Evolutionary conservation across 2,329 filamentous ascomycete genomes (phyloP).

Genomic region (Fusarium kyushuense): DNA sequence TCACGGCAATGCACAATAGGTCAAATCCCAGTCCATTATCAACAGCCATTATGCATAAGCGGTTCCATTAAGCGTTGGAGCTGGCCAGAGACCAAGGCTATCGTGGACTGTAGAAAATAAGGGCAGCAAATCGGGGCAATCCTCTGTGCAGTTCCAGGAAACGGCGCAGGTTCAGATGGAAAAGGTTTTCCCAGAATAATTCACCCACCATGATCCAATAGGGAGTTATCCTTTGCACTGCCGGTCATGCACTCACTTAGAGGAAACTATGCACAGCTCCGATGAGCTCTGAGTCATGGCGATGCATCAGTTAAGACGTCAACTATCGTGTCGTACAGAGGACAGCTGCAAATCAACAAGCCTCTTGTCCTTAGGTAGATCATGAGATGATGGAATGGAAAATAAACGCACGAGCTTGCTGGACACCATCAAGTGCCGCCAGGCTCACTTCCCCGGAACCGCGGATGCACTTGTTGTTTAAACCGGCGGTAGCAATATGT

Average conservation of each 20-base stretch:
- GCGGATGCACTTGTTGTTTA: conserved; percentile 35
- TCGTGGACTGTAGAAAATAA: conserved; percentile 25
- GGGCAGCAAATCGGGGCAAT: conserved; percentile 39
- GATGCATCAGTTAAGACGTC: conserved; percentile 39
- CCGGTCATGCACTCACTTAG: conserved; percentile 39
- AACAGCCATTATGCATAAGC: conserved; percentile 27
- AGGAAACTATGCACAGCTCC: conserved; percentile 16
- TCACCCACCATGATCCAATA: conserved; percentile 37
- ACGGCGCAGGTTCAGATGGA: conserved; percentile 15
- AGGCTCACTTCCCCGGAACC: conserved; percentile 43
- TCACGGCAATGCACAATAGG: conserved; percentile 32
- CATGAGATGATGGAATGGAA: conserved; percentile 24
- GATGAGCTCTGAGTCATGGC: conserved; percentile 43
- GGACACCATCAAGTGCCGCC: conserved; percentile 42
- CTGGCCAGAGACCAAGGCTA: conserved; percentile 12
- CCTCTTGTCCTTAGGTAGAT: conserved; percentile 29
- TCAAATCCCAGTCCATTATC: conserved; percentile 38
- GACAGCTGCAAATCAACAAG: conserved; percentile 32
- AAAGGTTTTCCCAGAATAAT: conserved; percentile 35
- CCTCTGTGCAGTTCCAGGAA: conserved; percentile 28
- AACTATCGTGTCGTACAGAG: conserved; percentile 36
- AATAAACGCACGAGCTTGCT: conserved; percentile 11
- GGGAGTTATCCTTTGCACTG: conserved; percentile 38
- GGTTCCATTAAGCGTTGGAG: conserved; percentile 19
- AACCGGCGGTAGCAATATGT: conserved; percentile 15